Evolutionary conservation across 352 stramenopile species (phyloP), one percentile per base, ranked within the genome.

Genomic region (Globisporangium abappressorium): DNA sequence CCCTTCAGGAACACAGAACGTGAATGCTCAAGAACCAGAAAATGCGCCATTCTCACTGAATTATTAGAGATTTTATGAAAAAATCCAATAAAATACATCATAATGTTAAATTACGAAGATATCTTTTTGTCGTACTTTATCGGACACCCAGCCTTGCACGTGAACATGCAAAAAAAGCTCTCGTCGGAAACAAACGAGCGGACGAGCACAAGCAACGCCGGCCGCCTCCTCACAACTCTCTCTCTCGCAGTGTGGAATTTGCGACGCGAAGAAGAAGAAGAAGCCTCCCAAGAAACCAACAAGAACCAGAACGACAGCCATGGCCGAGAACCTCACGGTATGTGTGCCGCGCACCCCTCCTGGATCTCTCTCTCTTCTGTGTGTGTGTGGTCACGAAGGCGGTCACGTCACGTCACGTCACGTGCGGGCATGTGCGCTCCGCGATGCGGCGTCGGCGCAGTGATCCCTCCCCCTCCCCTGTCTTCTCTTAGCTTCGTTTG

Each of bases 161-260:
- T 43, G 36, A 43, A 12, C 36, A 47, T n/a, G 26, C 14, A n/a
- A 22, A 22, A 34, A 34, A 58, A 14, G 24, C 26, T 36, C 53
- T 56, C 18, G 22, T 56, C 9, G 49, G n/a, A 57, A 56, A 33
- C 49, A 20, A 57, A 36, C 53, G 53, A 58, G 53, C 53, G 53
- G 53, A 33, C 53, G 53, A 58, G 53, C 53, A 33, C 12, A 58
- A 33, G 30, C 30, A 33, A 20, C 14, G 7, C 11, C 5, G 11
- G 26, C 12, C 24, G 24, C 24, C 53, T 33, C 24, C 24, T 34
- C n/a, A 36, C 43, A 11, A 11, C 36, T 43, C 36, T 14, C 15
- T 33, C 24, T 57, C 51, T 57, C 53, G 53, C 55, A 60, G 30
- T 60, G 55, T 24, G 55, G 55, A 60, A 60, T 60, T 60, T 60